phyloP scores from a whole-genome alignment of 805 yeast species.

The Spathaspora sp. region DNA sequence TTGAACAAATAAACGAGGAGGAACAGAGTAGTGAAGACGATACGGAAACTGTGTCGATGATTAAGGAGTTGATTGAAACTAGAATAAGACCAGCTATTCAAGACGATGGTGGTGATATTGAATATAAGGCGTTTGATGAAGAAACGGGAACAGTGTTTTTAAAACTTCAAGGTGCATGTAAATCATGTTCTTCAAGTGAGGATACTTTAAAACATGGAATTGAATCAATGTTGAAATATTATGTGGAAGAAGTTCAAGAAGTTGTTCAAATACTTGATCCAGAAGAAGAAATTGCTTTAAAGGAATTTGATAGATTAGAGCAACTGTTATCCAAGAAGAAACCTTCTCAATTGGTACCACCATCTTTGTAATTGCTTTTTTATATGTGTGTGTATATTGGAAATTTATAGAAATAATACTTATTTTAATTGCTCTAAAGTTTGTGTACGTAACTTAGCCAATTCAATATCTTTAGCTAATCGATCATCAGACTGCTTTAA shows the following conservation, averaged over 20 bases:
- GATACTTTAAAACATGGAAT: conserved; percentile 94
- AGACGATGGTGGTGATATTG: conserved; percentile 98
- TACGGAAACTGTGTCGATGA: conserved; percentile 77
- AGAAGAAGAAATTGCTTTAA: conserved; percentile 70
- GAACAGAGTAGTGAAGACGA: conserved; percentile 54
- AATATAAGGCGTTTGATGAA: conserved; percentile 80
- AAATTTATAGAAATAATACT: neutral
- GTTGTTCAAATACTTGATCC: conserved; percentile 84
- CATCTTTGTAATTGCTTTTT: conserved; percentile 16
- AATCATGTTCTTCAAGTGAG: conserved; percentile 85
- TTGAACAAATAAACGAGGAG: conserved; percentile 35
- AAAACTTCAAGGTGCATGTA: conserved; percentile 93
- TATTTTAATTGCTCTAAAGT: neutral
- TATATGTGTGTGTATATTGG: neutral
- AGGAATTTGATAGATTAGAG: conserved; percentile 84
- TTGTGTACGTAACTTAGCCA: neutral
- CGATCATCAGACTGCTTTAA: conserved; percentile 26
- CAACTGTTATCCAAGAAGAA: conserved; percentile 27
- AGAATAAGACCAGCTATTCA: conserved; percentile 96
- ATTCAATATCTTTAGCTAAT: neutral
- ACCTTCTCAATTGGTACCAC: conserved; percentile 16
- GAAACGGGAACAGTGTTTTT: conserved; percentile 84
- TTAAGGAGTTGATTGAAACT: conserved; percentile 88
- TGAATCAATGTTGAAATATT: conserved; percentile 95
- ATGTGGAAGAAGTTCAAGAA: conserved; percentile 89